Base-by-base conservation (phyloP, 371 early-diverging fungal genomes). In the Mortierella sp. region DNA sequence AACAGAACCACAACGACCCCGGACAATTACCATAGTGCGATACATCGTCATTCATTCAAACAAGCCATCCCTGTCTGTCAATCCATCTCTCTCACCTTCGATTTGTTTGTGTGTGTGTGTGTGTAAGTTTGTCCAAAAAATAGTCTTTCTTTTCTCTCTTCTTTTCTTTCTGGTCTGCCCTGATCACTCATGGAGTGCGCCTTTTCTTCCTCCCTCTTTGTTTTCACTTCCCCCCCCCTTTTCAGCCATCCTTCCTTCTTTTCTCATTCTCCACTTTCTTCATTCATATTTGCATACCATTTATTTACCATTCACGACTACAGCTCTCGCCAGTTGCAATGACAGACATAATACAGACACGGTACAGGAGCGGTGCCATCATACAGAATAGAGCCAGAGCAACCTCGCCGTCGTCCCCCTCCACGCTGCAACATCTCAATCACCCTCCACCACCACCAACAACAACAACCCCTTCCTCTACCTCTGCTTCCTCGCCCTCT, bases 331-430 rank as follows among this genome's bases (percentile, higher is more conserved):
- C n/a, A 29, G 29, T 39, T 31, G 41, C 24, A 4, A 70, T 74
- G 74, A 50, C 74, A 13, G 74, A 74, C 7, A 58, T 63, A 67
- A 71, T 74, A 43, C 65, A 74, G 48, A 74, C 74, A 16, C 79
- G 79, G 52, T 48, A 66, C 14, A 70, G 79, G 70, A 79, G 79
- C 53, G 41, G 74, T 37, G 66, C 79, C 64, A 74, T 79, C 70
- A 48, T 68, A 58, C 66, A 67, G 41, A 24, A 29, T 44, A 29
- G 73, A 47, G 37, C 48, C 39, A 52, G 58, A n/a, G n/a, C n/a
- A n/a, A 4, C 66, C 31, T 22, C 66, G 19, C 34, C 61, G 37
- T 61, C 61, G 34, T 66, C 31, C 29, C 47, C 45, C 66, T 31
- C 45, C 66, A 45, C 44, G 31, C 66, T 29, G 14, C 66, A 44